Conservation (phyloP, 176 grass and related monocot species). For the Ampelocalamus luodianensis region DNA sequence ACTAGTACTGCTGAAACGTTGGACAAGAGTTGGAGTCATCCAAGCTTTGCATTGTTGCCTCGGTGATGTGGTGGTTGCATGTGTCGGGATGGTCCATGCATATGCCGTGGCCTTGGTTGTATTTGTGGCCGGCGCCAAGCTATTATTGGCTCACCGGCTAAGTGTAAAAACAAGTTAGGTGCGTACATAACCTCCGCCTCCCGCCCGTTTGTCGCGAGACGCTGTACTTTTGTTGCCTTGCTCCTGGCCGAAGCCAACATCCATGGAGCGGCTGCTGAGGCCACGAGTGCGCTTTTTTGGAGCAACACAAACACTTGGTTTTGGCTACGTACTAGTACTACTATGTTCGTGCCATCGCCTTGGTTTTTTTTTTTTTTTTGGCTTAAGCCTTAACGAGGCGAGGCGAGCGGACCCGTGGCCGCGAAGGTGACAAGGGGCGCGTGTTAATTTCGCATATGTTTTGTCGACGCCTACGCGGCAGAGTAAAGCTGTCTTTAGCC, state of each 20-base stretch:
- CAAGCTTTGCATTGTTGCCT: conserved; percentile 45
- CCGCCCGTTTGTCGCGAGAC: conserved; percentile 30
- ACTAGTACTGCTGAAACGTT: background rate
- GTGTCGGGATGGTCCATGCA: conserved; percentile 33
- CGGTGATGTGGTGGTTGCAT: conserved; percentile 41
- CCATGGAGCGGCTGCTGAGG: background rate
- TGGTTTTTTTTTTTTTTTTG: background rate
- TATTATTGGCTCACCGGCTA: conserved; percentile 41
- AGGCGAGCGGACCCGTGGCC: background rate
- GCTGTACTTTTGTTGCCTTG: conserved; percentile 45
- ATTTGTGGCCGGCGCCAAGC: conserved; percentile 39
- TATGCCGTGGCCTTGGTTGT: conserved; percentile 15
- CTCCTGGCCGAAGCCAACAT: conserved; percentile 43
- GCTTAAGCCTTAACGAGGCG: background rate
- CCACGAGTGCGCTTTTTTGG: background rate
- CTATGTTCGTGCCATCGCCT: background rate
- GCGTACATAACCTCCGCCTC: conserved; percentile 7
- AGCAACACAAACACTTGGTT: background rate
- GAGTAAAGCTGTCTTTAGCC: conserved; percentile 24
- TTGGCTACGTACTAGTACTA: background rate
- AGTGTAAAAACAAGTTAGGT: conserved; percentile 22
- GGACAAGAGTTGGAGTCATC: conserved; percentile 32
- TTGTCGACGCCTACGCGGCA: conserved; percentile 46
- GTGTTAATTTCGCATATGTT: conserved; percentile 34
- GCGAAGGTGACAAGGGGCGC: background rate